Percentiles rank a stretch among this genome's conserved stretches.
These are phyloP conservation scores for Boletus mariae DNA, from an alignment of 1,284 basidiomycete species.

Conservation along the genomic window DNA sequence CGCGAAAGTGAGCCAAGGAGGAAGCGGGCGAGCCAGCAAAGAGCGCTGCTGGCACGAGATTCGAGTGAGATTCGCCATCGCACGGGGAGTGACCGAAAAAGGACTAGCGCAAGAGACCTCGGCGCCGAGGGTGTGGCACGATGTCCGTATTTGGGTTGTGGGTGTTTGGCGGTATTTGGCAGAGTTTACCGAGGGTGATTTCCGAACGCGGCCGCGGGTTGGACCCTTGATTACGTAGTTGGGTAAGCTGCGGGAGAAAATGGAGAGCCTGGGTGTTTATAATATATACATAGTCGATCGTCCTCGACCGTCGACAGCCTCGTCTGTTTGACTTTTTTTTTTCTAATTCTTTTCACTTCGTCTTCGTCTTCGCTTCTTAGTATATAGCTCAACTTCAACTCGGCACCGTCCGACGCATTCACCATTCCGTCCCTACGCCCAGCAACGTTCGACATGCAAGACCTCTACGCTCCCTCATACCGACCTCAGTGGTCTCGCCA, in stretches of 20 bases:
- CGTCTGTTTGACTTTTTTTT: constrained; percentile 25
- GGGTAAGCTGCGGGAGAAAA: constrained; percentile 32
- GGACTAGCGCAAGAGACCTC: constrained; percentile 30
- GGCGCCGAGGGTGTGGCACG: constrained; percentile 38
- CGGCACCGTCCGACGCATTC: constrained; percentile 33
- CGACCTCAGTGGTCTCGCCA: constrained; percentile 37
- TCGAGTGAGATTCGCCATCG: constrained; percentile 33
- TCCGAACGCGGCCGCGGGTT: constrained; percentile 38
- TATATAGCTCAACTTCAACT: constrained; percentile 29
- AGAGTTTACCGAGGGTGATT: constrained; percentile 39
- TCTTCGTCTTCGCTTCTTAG: constrained; percentile 16
- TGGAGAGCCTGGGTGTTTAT: constrained; percentile 36
- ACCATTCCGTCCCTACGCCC: constrained; percentile 35
- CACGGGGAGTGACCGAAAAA: constrained; percentile 26
- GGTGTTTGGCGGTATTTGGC: constrained; percentile 16
- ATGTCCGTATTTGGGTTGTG: constrained; percentile 22
- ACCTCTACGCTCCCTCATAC: constrained; percentile 68
- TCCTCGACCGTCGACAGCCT: constrained; percentile 29
- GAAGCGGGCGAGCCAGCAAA: constrained; percentile 30
- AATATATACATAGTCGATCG: constrained; percentile 37
- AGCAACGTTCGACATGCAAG: constrained; percentile 40
- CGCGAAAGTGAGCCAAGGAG: constrained; percentile 28
- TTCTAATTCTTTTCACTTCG: neutral
- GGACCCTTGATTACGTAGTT: constrained; percentile 35
- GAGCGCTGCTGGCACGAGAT: constrained; percentile 33